A percentile compares a stretch with the other conserved stretches of the same genome.
Evolutionary conservation across 257 asterid species (phyloP).

Genomic region (Solanum chiquidenum): DNA sequence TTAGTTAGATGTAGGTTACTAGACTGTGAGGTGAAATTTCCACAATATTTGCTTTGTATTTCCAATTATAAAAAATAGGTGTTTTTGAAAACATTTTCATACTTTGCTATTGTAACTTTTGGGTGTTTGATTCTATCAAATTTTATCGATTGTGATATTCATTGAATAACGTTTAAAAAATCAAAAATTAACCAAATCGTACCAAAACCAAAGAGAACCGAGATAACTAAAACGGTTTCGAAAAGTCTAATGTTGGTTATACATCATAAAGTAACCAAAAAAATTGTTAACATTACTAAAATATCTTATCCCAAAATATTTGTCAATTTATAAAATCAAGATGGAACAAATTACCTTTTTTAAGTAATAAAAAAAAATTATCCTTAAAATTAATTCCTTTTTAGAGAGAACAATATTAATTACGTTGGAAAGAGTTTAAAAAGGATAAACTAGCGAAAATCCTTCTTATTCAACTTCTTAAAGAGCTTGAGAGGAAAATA

Average conservation of each 20-base stretch:
- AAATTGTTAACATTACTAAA: not conserved
- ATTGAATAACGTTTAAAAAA: no score
- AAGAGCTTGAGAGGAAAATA: not conserved
- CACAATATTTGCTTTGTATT: not conserved
- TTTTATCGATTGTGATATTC: no score
- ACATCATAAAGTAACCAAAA: not conserved
- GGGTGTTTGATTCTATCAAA: no score
- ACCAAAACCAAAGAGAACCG: no score
- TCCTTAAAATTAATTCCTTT: not conserved
- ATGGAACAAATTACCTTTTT: no score
- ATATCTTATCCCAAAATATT: not conserved
- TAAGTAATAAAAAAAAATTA: no score
- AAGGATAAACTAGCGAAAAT: not conserved
- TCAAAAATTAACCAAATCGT: not conserved
- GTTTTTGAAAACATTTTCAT: no score
- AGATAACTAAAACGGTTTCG: no score
- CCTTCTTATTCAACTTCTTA: not conserved
- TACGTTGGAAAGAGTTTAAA: not conserved
- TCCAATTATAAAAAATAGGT: no score
- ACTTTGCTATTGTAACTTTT: not conserved
- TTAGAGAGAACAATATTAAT: not conserved
- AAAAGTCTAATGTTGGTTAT: no score
- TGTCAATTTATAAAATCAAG: not conserved
- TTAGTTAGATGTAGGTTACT: not conserved
- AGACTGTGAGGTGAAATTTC: not conserved